Conservation (phyloP, 169 alveolate species). For the Eimeria falciformis region DNA sequence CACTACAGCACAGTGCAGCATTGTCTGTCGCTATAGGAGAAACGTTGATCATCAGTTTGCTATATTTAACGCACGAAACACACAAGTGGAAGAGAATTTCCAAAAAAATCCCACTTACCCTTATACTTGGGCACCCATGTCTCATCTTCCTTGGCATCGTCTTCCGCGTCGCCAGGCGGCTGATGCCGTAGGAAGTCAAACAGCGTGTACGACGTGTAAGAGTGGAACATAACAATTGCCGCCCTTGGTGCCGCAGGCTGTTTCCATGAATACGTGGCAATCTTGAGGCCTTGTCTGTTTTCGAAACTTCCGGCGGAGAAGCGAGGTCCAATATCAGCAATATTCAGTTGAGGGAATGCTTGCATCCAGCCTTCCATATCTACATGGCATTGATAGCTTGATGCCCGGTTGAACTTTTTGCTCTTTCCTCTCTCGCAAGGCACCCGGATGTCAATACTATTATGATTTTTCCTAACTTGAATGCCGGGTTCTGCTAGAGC, state of each 20-base stretch:
- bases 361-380: conserved; percentile 25
- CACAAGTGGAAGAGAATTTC: too few relatives aligned
- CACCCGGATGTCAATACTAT: background rate
- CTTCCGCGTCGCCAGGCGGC: background rate
- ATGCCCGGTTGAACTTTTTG: background rate
- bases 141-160: background rate
- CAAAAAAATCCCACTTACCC: background rate
- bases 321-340: conserved; percentile 57
- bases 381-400: conserved; percentile 32
- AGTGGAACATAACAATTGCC: conserved; percentile 66
- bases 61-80: too few relatives aligned
- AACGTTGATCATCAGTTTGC: too few relatives aligned
- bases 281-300: conserved; percentile 24
- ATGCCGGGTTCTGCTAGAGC: too few relatives aligned
- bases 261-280: conserved; percentile 63
- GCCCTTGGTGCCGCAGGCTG: background rate
- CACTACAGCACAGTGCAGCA: too few relatives aligned
- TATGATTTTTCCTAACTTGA: too few relatives aligned
- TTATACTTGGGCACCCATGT: conserved; percentile 52
- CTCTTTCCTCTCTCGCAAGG: conserved; percentile 30
- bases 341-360: conserved; percentile 24
- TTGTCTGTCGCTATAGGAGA: too few relatives aligned
- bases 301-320: conserved; percentile 39
- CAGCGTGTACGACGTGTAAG: conserved; percentile 68
- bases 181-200: conserved; percentile 72